Evolutionary conservation across 768 basidiomycete genomes (phyloP), one percentile per base, ranked within the genome.

Genomic region (Suillus placidus): DNA sequence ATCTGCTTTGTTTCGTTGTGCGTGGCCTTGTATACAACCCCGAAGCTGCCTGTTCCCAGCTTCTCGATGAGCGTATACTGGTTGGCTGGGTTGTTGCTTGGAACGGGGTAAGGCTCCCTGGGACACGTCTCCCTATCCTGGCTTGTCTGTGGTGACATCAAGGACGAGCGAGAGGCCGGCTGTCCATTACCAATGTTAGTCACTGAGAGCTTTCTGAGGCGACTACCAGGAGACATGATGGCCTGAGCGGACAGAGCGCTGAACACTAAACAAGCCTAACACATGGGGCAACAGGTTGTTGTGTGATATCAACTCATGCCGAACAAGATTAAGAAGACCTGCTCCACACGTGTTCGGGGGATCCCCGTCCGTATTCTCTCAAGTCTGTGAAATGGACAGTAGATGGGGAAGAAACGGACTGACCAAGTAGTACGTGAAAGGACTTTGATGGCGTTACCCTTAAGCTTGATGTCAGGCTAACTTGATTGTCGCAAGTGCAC

Each of bases 21-120:
- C 72, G 95, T 90, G 10, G 94, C 97, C 82, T 97, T 98, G 87
- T 95, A 99, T 63, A 99, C 97, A 1, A 89, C 92, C 10, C 97
- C 97, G 74, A 99, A 99, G 76, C 92, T 94, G 42, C 97, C 97
- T 30, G 94, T 96, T 18, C 97, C 97, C n/a, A 99, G 85, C 77
- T 97, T 98, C 79, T 97, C 94, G 63, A 96, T 84, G 42, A 99
- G 80, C 54, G 93, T 93, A 76, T 97, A 98, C 73, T 97, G 93
- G 70, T 88, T 92, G 13, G 93, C 88, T 23, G 95, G 94, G 73
- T 94, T 94, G 76, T 74, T 91, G 75, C 84, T 87, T 43, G 91
- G 89, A 63, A 90, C 79, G 14, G 91, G 90, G 75, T 82, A 86
- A 20, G 91, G 90, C 55, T 88, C 90, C 65, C 82, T 77, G 16